Base-by-base conservation (phyloP, 768 basidiomycete species). In the Mycena chlorophos region DNA sequence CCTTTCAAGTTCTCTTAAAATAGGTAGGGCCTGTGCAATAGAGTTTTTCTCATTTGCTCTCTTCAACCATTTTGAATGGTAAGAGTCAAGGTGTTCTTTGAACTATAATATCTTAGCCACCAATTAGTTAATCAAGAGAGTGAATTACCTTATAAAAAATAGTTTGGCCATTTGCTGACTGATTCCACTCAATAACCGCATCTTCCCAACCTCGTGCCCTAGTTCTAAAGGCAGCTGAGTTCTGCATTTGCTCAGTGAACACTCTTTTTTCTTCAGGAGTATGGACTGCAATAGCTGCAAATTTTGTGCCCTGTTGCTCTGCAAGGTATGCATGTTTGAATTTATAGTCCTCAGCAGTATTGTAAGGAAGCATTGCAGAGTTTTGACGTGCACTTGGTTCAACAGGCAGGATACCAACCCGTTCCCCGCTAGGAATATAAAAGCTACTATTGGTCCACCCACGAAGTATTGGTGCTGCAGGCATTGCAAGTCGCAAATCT, bases 61-160 rank as follows among this genome's bases (percentile, higher is more conserved):
- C n/a, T n/a, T 37, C 12, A 37, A n/a, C 34, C 34, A 37, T 37
- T 37, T 37, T 10, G 10, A 10, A 37, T 37, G 34, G 34, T 37
- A 37, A 10, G 10, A n/a, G 12, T 37, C 34, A 10, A 37, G n/a
- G n/a, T 37, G 34, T n/a, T 37, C 34, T 10, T 10, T 10, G n/a
- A 37, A n/a, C 34, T 37, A 37, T 37, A 37, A 37, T 37, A 10
- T 37, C 10, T 10, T 10, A 37, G n/a, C 10, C 12, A n/a, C n/a
- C 10, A 37, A 37, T 10, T 37, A 10, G n/a, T 37, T 10, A 37
- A 37, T 37, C n/a, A 37, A 37, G 34, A 10, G 10, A n/a, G 34
- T 37, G n/a, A 37, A 10, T 10, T 37, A 60, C 59, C 59, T 60
- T 56, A 46, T 60, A 60, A 28, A 56, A 60, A 49, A 56, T 43